Base-by-base conservation (phyloP, 306 rosid species). In the Dalbergia oliveri region DNA sequence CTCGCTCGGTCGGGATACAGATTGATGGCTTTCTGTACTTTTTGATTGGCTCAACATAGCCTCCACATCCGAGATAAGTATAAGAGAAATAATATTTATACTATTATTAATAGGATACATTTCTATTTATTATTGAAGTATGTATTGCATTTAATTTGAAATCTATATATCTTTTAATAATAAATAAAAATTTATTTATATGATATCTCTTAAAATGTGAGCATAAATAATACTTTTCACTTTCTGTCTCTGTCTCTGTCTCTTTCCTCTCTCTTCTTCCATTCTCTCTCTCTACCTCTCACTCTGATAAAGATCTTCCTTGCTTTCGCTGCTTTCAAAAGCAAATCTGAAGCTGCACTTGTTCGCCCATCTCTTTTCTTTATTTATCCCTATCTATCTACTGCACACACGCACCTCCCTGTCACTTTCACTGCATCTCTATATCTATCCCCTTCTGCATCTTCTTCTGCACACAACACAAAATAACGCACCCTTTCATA, bases 271-370 rank as follows among this genome's bases (percentile, higher is more conserved):
- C 43, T 21, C 19, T 69, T 11, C 37, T 58, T 63, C 45, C 82
- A 64, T 15, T 59, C 60, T 16, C n/a, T 31, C 3, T 45, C 67
- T 19, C 34, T 69, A 5, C 50, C 68, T 71, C 47, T 69, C 82
- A 58, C 34, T 51, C 66, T 21, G 3, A 26, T 26, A 26, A 21
- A 72, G 60, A 51, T 85, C 84, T 77, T 78, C 62, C 66, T 26
- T 62, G 58, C 78, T 81, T 66, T 75, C 81, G 19, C 43, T 65
- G 45, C 82, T 81, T 60, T 72, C 83, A 8, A 85, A 77, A 81
- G 66, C 83, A 72, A 81, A 72, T 77, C 88, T 66, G 62, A 72
- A 66, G 59, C 57, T 77, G 77, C 78, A 39, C 53, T 12, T 11
- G 53, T 47, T 47, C 53, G 15, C 15, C 53, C 53, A 8, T 11